Base-by-base conservation (phyloP, 352 stramenopile genomes). In the Phytophthora chlamydospora region DNA sequence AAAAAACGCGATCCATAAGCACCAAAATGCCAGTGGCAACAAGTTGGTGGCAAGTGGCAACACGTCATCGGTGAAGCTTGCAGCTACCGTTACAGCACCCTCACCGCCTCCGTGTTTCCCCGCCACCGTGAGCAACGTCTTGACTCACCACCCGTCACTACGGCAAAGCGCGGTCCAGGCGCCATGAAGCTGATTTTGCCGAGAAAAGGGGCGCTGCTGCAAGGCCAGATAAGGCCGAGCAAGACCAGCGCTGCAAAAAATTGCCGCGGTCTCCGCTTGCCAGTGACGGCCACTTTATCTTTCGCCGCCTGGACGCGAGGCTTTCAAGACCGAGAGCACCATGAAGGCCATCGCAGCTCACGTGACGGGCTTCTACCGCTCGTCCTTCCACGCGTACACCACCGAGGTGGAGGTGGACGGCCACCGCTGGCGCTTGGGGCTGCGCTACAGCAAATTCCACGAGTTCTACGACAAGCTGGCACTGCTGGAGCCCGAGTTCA, bases 401-500 rank as follows among this genome's bases (percentile, higher is more conserved):
- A 88, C 78, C 9, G 68, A 88, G 55, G 71, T 88, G 41, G 60
- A 36, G 13, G 62, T 78, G 31, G 66, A 71, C 47, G 61, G 65
- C 45, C 69, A 79, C 56, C 67, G 67, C 40, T 79, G 69, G 63
- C 71, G 71, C 7, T 67, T 92, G 10, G 64, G 62, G 5, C 61
- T 92, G 32, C 83, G 83, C 56, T 92, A 90, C 76, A 88, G 76
- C 68, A 80, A 78, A 21, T 89, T 90, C 58, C 69, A 75, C 52
- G 66, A 71, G 12, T 84, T 83, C 47, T 89, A 90, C 62, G 50
- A 63, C 58, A 68, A 82, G 53, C 61, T 92, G 39, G 35, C 73
- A 36, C 60, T 67, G 6, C 32, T 57, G n/a, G 77, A 78, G 36
- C 57, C 51, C 32, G 52, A 65, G 11, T 89, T 90, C 42, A 41